Percentiles rank a stretch among this genome's conserved stretches.
Evolutionary conservation across 2,329 filamentous ascomycete genomes (phyloP).

Genomic region (Neofusicoccum parvum): DNA sequence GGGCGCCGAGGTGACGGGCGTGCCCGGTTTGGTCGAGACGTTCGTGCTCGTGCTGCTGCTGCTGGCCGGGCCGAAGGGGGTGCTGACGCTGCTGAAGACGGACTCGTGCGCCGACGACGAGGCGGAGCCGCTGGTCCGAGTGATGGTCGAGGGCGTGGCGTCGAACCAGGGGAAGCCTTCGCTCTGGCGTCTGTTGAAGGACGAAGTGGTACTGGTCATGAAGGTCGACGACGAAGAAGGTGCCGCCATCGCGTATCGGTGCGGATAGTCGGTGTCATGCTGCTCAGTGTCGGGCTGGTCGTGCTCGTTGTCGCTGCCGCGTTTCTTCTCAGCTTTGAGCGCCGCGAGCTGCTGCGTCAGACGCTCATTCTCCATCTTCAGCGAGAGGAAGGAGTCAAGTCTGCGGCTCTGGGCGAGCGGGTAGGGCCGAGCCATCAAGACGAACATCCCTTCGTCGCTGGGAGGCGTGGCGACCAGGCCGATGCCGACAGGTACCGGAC

Average conservation of each 20-base stretch:
- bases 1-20: neutral
- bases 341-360: constrained; percentile 1
- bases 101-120: constrained; percentile 7
- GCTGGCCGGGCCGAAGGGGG: neutral
- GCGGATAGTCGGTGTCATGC: neutral
- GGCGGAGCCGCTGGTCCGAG: neutral
- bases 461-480: neutral
- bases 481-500: neutral
- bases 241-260: neutral
- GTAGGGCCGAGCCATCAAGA: constrained; percentile 17
- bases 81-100: neutral
- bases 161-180: constrained; percentile 12
- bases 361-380: constrained; percentile 8
- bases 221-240: neutral
- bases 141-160: neutral
- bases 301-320: neutral
- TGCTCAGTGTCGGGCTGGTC: neutral
- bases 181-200: neutral
- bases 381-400: constrained; percentile 13
- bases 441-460: constrained; percentile 6
- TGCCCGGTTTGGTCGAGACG: neutral
- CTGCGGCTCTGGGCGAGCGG: constrained; percentile 6
- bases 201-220: neutral
- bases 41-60: neutral
- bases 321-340: constrained; percentile 11